Evolutionary conservation across 2,329 filamentous ascomycete species (phyloP), one percentile per base, ranked within the genome.

Genomic region (Arthrobotrys iridis): DNA sequence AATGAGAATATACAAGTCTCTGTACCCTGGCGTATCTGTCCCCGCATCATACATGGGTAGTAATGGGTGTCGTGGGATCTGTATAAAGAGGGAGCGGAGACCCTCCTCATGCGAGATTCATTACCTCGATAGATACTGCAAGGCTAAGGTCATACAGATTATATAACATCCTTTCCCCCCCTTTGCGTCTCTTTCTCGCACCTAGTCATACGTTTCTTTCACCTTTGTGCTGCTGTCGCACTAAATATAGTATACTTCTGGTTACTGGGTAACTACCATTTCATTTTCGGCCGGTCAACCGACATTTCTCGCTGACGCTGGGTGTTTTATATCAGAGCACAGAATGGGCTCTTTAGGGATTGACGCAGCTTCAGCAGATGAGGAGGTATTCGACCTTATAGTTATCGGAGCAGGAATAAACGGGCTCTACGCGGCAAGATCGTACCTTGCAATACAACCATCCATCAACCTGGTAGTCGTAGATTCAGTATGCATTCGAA

Each of bases 391-490:
- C 48, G 77, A 80, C 59, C 76, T 77, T 46, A 77, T 81, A 48
- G 78, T 81, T 68, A 67, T 81, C 41, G 80, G 80, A 35, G 80
- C 80, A 2, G 80, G 80, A 0, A 79, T 80, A 0, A 79, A 72
- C 22, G 71, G 71, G 7, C 46, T 75, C 8, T 68, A 68, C 24
- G 71, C 71, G 11, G 63, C 71, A 13, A 40, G 57, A 18, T 59
- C 71, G 7, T 75, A 63, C 30, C 80, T 84, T 0, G 81, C 85
- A 50, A 79, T 83, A 7, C 81, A 85, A 65, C 82, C 82, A 0
- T 62, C 79, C 15, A 80, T 82, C n/a, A 81, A 82, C 1, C 78
- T 86, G 0, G 67, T 83, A 3, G 79, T 86, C 7, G 75, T 86
- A 7, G 85, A 87, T 60, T 81, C 81, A 48, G 71, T 75, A 41